Evolutionary conservation across 176 grass and related monocot genomes (phyloP), one percentile per base, ranked within the genome.

Genomic region (Oryza nivara): DNA sequence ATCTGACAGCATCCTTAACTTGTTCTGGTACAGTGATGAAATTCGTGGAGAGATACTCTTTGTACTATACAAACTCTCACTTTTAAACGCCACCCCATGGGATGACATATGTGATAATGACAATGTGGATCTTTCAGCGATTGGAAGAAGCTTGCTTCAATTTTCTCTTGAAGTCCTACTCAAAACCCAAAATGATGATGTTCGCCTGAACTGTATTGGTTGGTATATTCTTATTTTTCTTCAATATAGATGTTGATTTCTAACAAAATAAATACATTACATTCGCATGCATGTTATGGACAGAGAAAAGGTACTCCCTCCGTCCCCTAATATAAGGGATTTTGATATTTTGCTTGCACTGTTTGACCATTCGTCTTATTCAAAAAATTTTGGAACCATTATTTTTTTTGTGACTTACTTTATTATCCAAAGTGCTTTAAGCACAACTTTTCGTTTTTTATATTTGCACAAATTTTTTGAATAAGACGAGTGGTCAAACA

Each of bases 161-260:
- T 79, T 92, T 47, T 92, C 87, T 43, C 91, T 98, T 32, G 91
- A 95, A 90, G 91, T 88, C 87, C 87, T 98, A 67, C 87, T 95
- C 28, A 98, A 95, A 91, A 87, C 93, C 75, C 93, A 95, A 85
- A 98, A 92, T 73, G 91, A 98, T 71, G 85, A 72, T 82, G 96
- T 95, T 78, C 91, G 96, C 71, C 6, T 95, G 76, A 98, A 98
- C 60, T 98, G 93, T 88, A 71, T 98, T 86, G 96, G 96, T 98
- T 76, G 79, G 91, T 90, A 72, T 83, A 13, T 73, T 45, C 72
- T 48, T 73, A 85, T 19, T 28, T 23, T 48, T 61, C 44, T 56
- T 74, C 43, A 22, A 66, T n/a, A 72, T 48, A 40, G 38, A 72
- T 68, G 40, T 73, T 72, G 8, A 19, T 22, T 22, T 4, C 7